Conservation (phyloP, 1,284 basidiomycete species). For the Schizophyllum commune region DNA sequence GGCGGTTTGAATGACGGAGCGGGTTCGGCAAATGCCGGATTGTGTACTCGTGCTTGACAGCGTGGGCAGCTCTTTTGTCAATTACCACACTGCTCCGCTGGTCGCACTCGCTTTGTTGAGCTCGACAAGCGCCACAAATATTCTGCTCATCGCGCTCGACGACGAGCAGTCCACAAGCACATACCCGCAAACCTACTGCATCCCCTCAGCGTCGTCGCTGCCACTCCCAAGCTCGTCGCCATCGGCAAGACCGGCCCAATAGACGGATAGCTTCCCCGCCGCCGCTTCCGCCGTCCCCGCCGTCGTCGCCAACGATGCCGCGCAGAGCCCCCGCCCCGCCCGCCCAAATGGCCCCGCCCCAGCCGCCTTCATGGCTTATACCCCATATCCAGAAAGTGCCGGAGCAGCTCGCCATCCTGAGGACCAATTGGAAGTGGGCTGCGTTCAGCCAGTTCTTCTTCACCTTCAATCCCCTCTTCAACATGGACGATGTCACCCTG, state of each 20-base stretch:
- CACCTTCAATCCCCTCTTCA: constrained; percentile 62
- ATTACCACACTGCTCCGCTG: background rate
- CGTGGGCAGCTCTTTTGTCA: background rate
- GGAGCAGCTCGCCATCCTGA: constrained; percentile 38
- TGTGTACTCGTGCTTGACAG: background rate
- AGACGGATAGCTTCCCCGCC: background rate
- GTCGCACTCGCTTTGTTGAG: background rate
- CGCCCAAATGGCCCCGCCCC: too few relatives aligned
- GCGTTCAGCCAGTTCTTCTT: constrained; percentile 76
- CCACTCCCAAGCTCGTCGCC: background rate
- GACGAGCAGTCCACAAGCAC: background rate
- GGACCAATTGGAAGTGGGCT: constrained; percentile 79
- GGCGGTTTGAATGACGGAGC: too few relatives aligned
- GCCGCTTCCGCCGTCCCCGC: too few relatives aligned
- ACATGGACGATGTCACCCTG: constrained; percentile 56
- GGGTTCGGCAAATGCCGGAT: background rate
- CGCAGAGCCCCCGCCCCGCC: background rate
- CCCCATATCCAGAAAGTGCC: constrained; percentile 6
- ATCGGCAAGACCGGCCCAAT: background rate
- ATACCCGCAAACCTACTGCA: background rate
- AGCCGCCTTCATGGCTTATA: background rate
- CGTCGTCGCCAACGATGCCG: background rate
- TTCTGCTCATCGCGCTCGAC: background rate
- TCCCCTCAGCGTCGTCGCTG: background rate
- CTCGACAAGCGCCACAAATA: background rate